Percentiles rank a stretch among this genome's conserved stretches.
These are phyloP conservation scores for Shiraia bambusicola DNA, from an alignment of 2,329 filamentous ascomycete species.

Conservation along the genomic window DNA sequence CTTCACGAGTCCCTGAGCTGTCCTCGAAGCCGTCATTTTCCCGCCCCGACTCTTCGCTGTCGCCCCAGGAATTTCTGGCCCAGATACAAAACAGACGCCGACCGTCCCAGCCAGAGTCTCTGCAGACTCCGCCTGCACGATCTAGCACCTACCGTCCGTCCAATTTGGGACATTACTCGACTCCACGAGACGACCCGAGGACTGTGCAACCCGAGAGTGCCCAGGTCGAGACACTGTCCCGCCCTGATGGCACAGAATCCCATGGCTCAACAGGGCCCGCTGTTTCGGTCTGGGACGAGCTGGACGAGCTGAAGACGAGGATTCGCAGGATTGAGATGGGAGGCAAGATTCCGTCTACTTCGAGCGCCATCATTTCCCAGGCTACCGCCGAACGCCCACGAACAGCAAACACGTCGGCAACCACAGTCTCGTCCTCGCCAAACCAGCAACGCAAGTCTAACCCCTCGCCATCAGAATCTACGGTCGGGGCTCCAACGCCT, in stretches of 20 bases:
- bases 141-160: constrained; percentile 38
- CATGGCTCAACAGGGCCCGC: constrained; percentile 84
- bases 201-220: constrained; percentile 29
- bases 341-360: constrained; percentile 81
- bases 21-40: constrained; percentile 34
- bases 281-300: constrained; percentile 94
- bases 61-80: constrained; percentile 39
- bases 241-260: constrained; percentile 66
- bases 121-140: constrained; percentile 38
- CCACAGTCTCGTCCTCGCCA: constrained; percentile 87
- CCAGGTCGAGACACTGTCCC: constrained; percentile 29
- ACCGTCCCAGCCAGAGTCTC: constrained; percentile 35
- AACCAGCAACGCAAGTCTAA: constrained; percentile 65
- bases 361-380: constrained; percentile 67
- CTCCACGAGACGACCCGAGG: constrained; percentile 32
- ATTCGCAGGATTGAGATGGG: constrained; percentile 89
- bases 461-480: constrained; percentile 44
- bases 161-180: constrained; percentile 38
- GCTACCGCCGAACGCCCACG: constrained; percentile 78
- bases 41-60: constrained; percentile 31
- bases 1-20: constrained; percentile 30
- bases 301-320: constrained; percentile 91
- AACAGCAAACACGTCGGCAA: constrained; percentile 88
- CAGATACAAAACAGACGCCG: constrained; percentile 31
- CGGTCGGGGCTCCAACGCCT: constrained; percentile 45